Evolutionary conservation across 495 filamentous ascomycete genomes (phyloP), one percentile per base, ranked within the genome.

Genomic region (Daldinia vernicosa): DNA sequence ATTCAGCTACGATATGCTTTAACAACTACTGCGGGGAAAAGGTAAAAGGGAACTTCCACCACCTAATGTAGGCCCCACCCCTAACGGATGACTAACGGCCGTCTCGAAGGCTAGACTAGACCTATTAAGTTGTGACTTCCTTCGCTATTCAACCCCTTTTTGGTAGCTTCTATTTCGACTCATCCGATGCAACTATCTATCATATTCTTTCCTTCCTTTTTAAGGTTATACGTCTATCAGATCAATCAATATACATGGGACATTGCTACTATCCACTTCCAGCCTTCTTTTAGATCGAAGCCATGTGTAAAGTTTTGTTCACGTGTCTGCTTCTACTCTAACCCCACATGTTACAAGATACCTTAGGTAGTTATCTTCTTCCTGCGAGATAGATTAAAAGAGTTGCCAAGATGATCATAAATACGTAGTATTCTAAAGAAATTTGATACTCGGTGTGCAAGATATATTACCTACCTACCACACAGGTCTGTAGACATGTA

Each of bases 131-230:
- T 53, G 6, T 17, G 12, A 39, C 19, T 39, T 35, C 54, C 54
- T 57, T 60, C n/a, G 28, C 56, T 52, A 58, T 64, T 69, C 66
- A 58, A 37, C 60, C 56, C 55, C 60, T 54, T 64, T 70, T 67
- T 28, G 26, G 66, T 64, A 70, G 27, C 47, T 70, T 45, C 60
- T 63, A 63, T 53, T 17, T 63, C 59, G 30, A 52, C 30, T 69
- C 51, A 63, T 45, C 60, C 43, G 30, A 57, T 58, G 58, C 22
- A 52, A 57, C 51, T 57, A 19, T 19, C 6, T 47, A 47, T 50
- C 39, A 51, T 8, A 47, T 40, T 60, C 22, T 61, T 70, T 70
- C 67, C 67, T 70, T 70, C 67, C 62, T 52, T 52, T 71, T 51
- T 58, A 15, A 66, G 63, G 30, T 30, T 39, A 57, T 43, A 27